phyloP scores from a whole-genome alignment of 1,284 basidiomycete genomes.

The Tetrapyrgos nigripes region DNA sequence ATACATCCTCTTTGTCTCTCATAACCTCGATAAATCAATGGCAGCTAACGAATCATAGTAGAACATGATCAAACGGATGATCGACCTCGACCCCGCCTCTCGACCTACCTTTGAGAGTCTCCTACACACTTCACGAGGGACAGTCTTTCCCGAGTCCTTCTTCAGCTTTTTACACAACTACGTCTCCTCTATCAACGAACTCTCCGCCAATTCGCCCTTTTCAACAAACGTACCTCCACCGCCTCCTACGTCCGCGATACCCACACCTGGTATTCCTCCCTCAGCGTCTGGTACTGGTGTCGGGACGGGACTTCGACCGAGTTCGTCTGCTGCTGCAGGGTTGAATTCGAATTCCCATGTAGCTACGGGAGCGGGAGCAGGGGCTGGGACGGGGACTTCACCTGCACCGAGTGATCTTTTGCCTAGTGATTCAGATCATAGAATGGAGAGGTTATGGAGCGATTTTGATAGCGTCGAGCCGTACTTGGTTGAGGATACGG shows the following conservation, averaged over 20 bases:
- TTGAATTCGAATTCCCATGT: not conserved
- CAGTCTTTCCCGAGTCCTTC: constrained; percentile 90
- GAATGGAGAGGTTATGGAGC: constrained; percentile 80
- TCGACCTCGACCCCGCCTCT: constrained; percentile 76
- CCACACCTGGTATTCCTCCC: constrained; percentile 31
- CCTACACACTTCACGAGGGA: constrained; percentile 79
- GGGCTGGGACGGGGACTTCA: constrained; percentile 26
- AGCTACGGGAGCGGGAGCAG: not conserved
- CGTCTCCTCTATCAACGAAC: constrained; percentile 80
- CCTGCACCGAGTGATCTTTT: constrained; percentile 47
- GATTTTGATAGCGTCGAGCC: constrained; percentile 83
- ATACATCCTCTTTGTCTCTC: constrained; percentile 1
- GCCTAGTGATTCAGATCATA: constrained; percentile 79
- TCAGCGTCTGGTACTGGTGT: constrained; percentile 23
- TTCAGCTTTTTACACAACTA: constrained; percentile 96
- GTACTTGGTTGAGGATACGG: constrained; percentile 60
- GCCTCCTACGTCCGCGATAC: constrained; percentile 33
- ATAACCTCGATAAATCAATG: too few species aligned
- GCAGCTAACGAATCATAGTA: constrained; percentile 45
- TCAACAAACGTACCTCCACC: constrained; percentile 42
- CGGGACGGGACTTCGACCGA: constrained; percentile 12
- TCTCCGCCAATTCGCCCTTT: constrained; percentile 54
- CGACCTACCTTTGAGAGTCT: constrained; percentile 87
- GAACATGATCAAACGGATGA: constrained; percentile 91
- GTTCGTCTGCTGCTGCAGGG: constrained; percentile 1